Conservation (phyloP, 108 stramenopile species). For the Skeletonema tropicum region DNA sequence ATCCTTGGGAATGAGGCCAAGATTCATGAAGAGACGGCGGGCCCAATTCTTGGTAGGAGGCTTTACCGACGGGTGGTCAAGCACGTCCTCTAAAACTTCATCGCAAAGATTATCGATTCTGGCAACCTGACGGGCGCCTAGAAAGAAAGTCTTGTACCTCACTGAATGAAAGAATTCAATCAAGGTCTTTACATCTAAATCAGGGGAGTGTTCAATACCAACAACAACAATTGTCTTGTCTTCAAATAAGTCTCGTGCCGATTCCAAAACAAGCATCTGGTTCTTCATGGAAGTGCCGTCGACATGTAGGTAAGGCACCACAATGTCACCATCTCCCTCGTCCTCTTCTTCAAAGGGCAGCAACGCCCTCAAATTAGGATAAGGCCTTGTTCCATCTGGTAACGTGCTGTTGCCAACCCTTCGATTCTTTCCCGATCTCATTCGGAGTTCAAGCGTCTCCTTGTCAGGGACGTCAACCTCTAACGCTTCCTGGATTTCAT, state of each 20-base stretch:
- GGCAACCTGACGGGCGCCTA: slow-evolving; percentile 54
- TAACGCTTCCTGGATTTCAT: slow-evolving; percentile 40
- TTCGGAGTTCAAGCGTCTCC: slow-evolving; percentile 41
- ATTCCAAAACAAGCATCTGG: slow-evolving; percentile 48
- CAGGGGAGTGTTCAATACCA: slow-evolving; percentile 56
- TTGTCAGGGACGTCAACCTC: slow-evolving; percentile 42
- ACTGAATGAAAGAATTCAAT: slow-evolving; percentile 52
- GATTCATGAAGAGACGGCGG: slow-evolving; percentile 30
- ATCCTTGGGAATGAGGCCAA: slow-evolving; percentile 39
- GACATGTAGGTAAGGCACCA: slow-evolving; percentile 67
- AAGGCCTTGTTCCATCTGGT: slow-evolving; percentile 38
- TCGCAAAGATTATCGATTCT: slow-evolving; percentile 61
- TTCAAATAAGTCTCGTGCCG: slow-evolving; percentile 39
- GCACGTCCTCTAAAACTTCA: slow-evolving; percentile 56
- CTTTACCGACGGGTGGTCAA: slow-evolving; percentile 50
- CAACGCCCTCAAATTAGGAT: slow-evolving; percentile 44
- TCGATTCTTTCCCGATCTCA: slow-evolving; percentile 25
- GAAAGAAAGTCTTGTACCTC: slow-evolving; percentile 62
- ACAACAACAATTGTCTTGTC: slow-evolving; percentile 52
- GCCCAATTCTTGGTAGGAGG: slow-evolving; percentile 8
- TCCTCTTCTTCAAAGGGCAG: slow-evolving; percentile 56
- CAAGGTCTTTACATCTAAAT: slow-evolving; percentile 48
- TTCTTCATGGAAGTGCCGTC: slow-evolving; percentile 49
- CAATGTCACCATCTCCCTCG: slow-evolving; percentile 49
- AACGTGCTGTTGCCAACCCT: slow-evolving; percentile 13